Conservation (phyloP, 805 yeast species). For the Pichia californica region DNA sequence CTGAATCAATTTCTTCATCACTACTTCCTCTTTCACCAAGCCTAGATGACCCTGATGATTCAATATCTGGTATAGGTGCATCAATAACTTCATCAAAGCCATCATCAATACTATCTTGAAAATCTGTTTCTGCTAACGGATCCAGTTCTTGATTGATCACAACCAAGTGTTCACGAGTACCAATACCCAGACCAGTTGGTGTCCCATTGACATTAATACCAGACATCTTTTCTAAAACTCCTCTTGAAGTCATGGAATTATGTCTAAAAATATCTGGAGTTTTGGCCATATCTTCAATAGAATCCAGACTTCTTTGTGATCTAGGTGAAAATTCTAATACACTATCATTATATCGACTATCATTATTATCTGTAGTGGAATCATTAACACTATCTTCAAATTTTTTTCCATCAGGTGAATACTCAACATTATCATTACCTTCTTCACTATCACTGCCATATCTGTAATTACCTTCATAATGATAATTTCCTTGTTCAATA, state of each 20-base stretch:
- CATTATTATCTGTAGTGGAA: not conserved
- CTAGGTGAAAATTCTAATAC: slow-evolving; percentile 11
- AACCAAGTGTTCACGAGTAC: not conserved
- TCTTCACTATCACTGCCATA: slow-evolving; percentile 4
- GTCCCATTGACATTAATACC: not conserved
- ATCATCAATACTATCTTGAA: not conserved
- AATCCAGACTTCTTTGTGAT: slow-evolving; percentile 4
- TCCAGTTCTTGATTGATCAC: not conserved
- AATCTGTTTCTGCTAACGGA: not conserved
- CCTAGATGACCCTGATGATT: not conserved
- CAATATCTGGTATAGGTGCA: slow-evolving; percentile 6
- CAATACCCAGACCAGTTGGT: slow-evolving; percentile 5
- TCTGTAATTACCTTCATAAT: no score
- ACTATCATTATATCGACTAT: slow-evolving; percentile 7
- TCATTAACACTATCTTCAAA: slow-evolving; percentile 7
- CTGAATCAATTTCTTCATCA: not conserved
- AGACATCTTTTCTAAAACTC: not conserved
- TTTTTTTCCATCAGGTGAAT: slow-evolving; percentile 4
- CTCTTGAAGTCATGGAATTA: slow-evolving; percentile 1
- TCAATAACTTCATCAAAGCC: not conserved
- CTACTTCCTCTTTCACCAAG: not conserved
- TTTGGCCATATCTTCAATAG: slow-evolving; percentile 1
- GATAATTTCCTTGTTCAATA: no score
- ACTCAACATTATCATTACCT: slow-evolving; percentile 4
- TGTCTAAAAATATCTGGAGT: slow-evolving; percentile 7